A percentile compares a stretch with the other conserved stretches of the same genome.
Conservation (phyloP, 1,139 yeast genomes). For the Yamadazyma diddensiae region DNA sequence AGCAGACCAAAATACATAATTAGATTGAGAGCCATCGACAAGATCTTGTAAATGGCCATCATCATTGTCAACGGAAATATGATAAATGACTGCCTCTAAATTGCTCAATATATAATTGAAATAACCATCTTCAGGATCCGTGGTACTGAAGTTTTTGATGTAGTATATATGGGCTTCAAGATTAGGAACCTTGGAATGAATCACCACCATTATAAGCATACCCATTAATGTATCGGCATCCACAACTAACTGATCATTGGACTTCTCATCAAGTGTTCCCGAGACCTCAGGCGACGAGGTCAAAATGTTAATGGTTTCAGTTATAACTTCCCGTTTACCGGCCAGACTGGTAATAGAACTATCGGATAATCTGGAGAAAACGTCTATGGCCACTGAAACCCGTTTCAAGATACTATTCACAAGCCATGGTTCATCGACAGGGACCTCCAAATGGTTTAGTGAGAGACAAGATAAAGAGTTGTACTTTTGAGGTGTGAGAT, state of each 20-base stretch:
- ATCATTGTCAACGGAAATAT: slow-evolving; percentile 39
- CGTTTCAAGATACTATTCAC: slow-evolving; percentile 45
- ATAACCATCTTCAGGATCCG: slow-evolving; percentile 28
- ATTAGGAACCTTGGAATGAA: slow-evolving; percentile 57
- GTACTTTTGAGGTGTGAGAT: slow-evolving; percentile 35
- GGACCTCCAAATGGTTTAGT: slow-evolving; percentile 69
- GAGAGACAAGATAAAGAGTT: slow-evolving; percentile 52
- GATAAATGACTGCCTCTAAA: slow-evolving; percentile 75
- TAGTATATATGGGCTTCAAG: slow-evolving; percentile 66
- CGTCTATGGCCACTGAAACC: slow-evolving; percentile 51
- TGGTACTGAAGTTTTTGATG: slow-evolving; percentile 55
- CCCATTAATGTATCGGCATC: slow-evolving; percentile 86
- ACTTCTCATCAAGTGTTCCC: slow-evolving; percentile 10
- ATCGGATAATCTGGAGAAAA: slow-evolving; percentile 50
- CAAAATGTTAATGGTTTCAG: slow-evolving; percentile 52
- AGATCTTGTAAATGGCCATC: slow-evolving; percentile 28
- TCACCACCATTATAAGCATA: slow-evolving; percentile 66
- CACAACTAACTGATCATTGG: slow-evolving; percentile 30
- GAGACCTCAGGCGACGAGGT: slow-evolving; percentile 22
- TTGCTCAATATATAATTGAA: slow-evolving; percentile 59
- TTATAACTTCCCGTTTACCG: slow-evolving; percentile 51
- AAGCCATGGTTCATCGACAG: slow-evolving; percentile 39
- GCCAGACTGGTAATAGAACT: slow-evolving; percentile 47
- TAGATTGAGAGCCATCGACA: slow-evolving; percentile 41
- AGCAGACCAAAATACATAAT: slow-evolving; percentile 53